A percentile compares a stretch with the other conserved stretches of the same genome.
Evolutionary conservation across 148 eudicot species (phyloP).

Genomic region (Rhododendron griersonianum): DNA sequence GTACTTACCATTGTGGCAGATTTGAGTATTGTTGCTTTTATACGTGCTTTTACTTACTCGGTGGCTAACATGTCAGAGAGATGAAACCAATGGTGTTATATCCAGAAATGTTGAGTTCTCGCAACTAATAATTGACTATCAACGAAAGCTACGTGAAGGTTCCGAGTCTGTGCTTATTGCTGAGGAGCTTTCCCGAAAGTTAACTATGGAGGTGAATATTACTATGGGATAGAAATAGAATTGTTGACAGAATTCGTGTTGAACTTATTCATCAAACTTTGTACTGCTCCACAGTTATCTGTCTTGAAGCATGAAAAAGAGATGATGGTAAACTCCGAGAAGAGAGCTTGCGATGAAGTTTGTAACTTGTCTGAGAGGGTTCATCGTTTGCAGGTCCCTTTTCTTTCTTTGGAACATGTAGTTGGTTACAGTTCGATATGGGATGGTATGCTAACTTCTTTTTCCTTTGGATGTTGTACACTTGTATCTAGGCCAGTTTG

Average conservation of each 20-base stretch:
- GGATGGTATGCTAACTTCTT: not conserved
- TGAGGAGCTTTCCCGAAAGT: slow-evolving; percentile 69
- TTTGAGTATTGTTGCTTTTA: not conserved
- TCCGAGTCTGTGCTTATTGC: slow-evolving; percentile 63
- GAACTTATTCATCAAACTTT: not conserved
- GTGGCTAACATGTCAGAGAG: slow-evolving; percentile 38
- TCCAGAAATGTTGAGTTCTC: slow-evolving; percentile 89
- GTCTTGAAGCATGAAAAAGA: slow-evolving; percentile 76
- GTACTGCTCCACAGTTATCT: slow-evolving; percentile 36
- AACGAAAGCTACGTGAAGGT: slow-evolving; percentile 70
- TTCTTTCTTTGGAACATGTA: not conserved
- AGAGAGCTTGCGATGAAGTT: slow-evolving; percentile 86
- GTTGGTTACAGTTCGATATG: not conserved
- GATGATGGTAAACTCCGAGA: slow-evolving; percentile 69
- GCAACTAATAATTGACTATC: slow-evolving; percentile 77
- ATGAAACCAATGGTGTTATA: slow-evolving; percentile 59
- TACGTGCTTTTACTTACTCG: not conserved
- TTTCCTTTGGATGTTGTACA: not conserved
- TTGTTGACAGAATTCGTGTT: not conserved
- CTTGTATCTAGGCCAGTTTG: slow-evolving; percentile 52
- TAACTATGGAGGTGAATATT: slow-evolving; percentile 61
- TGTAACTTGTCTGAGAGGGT: slow-evolving; percentile 77
- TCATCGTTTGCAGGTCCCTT: slow-evolving; percentile 66
- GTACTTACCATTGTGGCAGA: not conserved
- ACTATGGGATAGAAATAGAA: not conserved